Conservation (phyloP, 768 basidiomycete genomes). For the Mrakia blollopis region DNA sequence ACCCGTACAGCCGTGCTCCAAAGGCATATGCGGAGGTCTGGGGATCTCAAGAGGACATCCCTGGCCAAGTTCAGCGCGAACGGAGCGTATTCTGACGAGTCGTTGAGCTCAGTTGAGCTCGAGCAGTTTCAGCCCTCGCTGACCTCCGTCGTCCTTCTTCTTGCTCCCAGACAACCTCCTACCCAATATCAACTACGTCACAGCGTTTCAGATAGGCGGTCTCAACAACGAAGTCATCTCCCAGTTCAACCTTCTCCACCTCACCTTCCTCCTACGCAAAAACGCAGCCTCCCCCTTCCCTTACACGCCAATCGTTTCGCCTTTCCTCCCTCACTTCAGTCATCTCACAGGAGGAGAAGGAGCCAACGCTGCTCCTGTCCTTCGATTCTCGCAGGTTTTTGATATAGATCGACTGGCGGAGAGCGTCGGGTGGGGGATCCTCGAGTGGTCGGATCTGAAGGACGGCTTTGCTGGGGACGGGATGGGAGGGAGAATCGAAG, state of each 20-base stretch:
- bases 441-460: not conserved
- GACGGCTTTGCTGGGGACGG: not conserved
- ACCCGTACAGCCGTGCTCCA: not conserved
- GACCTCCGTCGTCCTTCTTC: not conserved
- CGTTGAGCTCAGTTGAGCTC: no score
- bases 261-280: not conserved
- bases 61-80: no score
- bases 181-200: conserved; percentile 1
- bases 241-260: not conserved
- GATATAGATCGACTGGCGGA: not conserved
- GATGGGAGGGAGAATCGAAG: not conserved
- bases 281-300: not conserved
- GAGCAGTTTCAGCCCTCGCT: not conserved
- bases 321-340: not conserved
- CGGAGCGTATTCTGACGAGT: no score
- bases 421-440: not conserved
- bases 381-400: not conserved
- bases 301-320: not conserved
- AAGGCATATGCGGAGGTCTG: no score
- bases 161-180: not conserved
- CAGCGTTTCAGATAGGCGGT: not conserved
- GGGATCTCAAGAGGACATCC: no score
- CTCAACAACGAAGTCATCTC: not conserved
- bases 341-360: not conserved
- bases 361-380: not conserved